Evolutionary conservation across 2,329 filamentous ascomycete species (phyloP).

Genomic region (Pleomassaria siparia): DNA sequence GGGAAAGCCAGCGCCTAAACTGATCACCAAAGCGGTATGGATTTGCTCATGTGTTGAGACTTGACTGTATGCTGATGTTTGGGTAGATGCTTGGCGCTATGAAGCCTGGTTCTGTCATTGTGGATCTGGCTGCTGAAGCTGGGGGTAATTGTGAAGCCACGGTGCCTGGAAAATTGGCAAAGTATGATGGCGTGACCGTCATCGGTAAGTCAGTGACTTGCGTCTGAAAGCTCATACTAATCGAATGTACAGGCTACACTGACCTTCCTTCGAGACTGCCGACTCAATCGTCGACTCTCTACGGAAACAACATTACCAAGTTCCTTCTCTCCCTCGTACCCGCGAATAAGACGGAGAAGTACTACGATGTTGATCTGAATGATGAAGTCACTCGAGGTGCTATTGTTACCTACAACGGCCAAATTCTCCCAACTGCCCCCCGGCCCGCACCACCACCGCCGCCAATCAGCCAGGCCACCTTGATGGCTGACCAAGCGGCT

Average conservation of each 20-base stretch:
- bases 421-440: conserved; percentile 74
- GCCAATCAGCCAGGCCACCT: conserved; percentile 47
- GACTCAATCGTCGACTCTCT: conserved; percentile 85
- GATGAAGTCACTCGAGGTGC: conserved; percentile 86
- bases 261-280: conserved; percentile 84
- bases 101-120: conserved; percentile 86
- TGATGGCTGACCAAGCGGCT: conserved; percentile 46
- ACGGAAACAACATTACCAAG: conserved; percentile 93
- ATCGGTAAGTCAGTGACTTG: conserved; percentile 61
- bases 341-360: conserved; percentile 73
- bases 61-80: neutral
- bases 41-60: neutral
- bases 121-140: conserved; percentile 84
- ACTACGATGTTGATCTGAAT: conserved; percentile 76
- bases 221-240: conserved; percentile 12
- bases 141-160: conserved; percentile 88
- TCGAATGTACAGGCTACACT: conserved; percentile 61
- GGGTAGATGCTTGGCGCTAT: conserved; percentile 73
- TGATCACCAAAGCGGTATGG: conserved; percentile 71
- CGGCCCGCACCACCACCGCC: conserved; percentile 65
- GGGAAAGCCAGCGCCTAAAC: conserved; percentile 76
- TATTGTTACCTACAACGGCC: conserved; percentile 77
- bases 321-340: conserved; percentile 80
- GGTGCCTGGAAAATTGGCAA: conserved; percentile 67
- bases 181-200: conserved; percentile 77